Evolutionary conservation across 2,329 filamentous ascomycete genomes (phyloP), one percentile per base, ranked within the genome.

Genomic region (Claviceps maximensis): DNA sequence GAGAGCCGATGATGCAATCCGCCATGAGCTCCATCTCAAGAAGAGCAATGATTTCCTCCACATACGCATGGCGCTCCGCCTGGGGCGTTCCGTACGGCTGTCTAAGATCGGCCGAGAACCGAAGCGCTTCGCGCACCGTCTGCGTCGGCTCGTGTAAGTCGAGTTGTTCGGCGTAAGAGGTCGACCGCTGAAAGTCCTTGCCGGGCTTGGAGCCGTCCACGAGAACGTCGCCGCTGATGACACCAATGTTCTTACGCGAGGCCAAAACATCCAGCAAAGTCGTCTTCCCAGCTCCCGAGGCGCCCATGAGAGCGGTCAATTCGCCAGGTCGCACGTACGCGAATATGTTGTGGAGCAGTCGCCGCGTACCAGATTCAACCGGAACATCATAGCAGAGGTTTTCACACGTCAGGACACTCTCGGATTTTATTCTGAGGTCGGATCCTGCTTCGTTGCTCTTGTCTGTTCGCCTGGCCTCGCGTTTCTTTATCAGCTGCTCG

Each of bases 211-310:
- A 55, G 15, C 75, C 78, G 54, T 82, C 79, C 36, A 83, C 76
- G 2, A 81, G 65, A 9, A 83, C 73, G 42, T 79, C 75, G 41
- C 79, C 79, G 0, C 64, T 60, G 41, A 83, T 78, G 2, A 81
- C 77, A 58, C 79, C 80, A 53, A 82, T 79, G 58, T 79, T 82
- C 68, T 81, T 82, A 40, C 80, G 71, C 1, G 73, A 65, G 0
- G 78, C 78, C 38, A 94, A 71, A 1, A 91, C 86, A 61, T 95
- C 87, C 2, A 95, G 72, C 0, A 94, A 72, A 0, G 89, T 94
- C 0, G 88, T 93, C 70, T 95, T 95, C 49, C 89, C 89, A 4
- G 88, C 89, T n/a, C 86, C 86, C 5, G 85, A 89, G 7, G 84
- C 83, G 41, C 87, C 87, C 85, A 93, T 89, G 1, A 93, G 72